phyloP scores from a whole-genome alignment of 2,329 filamentous ascomycete genomes.

The Epichloe hybrida region DNA sequence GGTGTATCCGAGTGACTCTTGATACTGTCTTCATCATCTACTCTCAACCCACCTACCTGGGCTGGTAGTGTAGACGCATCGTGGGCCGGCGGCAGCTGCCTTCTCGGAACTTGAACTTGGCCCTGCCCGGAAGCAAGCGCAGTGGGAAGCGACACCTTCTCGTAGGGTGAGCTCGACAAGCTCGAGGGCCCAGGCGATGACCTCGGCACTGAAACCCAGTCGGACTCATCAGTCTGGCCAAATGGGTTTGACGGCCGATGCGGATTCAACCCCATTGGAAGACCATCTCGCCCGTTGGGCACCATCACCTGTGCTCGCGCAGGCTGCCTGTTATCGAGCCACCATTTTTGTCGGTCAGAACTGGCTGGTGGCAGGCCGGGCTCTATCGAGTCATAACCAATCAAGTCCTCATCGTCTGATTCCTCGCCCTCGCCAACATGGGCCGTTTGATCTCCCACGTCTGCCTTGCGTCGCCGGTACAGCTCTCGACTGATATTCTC shows the following conservation, averaged over 20 bases:
- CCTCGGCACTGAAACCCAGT: constrained; percentile 63
- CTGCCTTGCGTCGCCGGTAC: constrained; percentile 54
- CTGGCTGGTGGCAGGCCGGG: constrained; percentile 59
- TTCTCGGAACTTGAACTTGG: constrained; percentile 27
- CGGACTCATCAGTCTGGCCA: constrained; percentile 55
- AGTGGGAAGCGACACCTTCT: constrained; percentile 39
- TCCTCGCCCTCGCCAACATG: constrained; percentile 38
- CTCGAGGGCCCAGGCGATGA: constrained; percentile 40
- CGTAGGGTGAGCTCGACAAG: constrained; percentile 46
- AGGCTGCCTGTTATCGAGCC: constrained; percentile 56
- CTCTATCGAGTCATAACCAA: constrained; percentile 71
- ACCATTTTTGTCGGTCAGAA: constrained; percentile 57
- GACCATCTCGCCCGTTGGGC: constrained; percentile 37
- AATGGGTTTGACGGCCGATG: constrained; percentile 74
- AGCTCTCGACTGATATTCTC: constrained; percentile 60
- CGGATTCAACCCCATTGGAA: constrained; percentile 54
- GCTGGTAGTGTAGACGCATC: constrained; percentile 32
- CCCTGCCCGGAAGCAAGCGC: constrained; percentile 28
- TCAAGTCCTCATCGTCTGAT: constrained; percentile 65
- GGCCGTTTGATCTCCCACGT: constrained; percentile 48
- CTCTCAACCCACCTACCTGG: constrained; percentile 30
- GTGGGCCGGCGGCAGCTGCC: constrained; percentile 37
- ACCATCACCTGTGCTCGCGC: constrained; percentile 60
- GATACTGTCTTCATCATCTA: constrained; percentile 25
- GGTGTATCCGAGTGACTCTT: constrained; percentile 6